A percentile compares a stretch with the other conserved stretches of the same genome.
These are phyloP conservation scores for Elasticomyces elasticus DNA, from an alignment of 495 filamentous ascomycete genomes.

Conservation along the genomic window DNA sequence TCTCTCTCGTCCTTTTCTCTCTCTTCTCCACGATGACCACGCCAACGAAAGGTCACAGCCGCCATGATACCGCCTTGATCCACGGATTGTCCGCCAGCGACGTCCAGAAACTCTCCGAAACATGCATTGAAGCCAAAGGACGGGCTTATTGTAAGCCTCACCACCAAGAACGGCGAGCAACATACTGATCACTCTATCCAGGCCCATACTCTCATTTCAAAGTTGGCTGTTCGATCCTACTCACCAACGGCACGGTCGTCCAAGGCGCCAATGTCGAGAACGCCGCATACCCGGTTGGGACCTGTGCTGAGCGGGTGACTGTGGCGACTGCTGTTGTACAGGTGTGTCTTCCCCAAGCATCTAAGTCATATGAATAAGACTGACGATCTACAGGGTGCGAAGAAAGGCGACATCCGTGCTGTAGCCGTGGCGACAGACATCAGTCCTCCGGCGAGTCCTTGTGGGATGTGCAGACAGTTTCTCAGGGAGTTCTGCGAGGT, in stretches of 20 bases:
- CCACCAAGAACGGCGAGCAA: not conserved
- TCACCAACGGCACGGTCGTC: conserved; percentile 41
- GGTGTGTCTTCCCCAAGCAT: conserved; percentile 31
- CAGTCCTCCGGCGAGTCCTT: conserved; percentile 35
- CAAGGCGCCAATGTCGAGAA: conserved; percentile 89
- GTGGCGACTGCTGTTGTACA: conserved; percentile 66
- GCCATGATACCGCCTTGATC: conserved; percentile 25
- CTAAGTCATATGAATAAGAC: not conserved
- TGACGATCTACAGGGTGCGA: conserved; percentile 14
- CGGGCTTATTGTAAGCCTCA: conserved; percentile 59
- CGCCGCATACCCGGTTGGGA: conserved; percentile 81
- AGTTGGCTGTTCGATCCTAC: conserved; percentile 74
- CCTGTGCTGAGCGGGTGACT: conserved; percentile 86
- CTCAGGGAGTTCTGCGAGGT: conserved; percentile 36
- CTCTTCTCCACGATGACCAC: conserved; percentile 12
- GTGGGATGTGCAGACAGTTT: conserved; percentile 47
- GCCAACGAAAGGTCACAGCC: conserved; percentile 14
- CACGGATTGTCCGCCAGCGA: conserved; percentile 48
- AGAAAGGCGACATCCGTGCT: conserved; percentile 67
- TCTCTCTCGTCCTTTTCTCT: not conserved
- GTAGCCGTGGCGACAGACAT: conserved; percentile 78
- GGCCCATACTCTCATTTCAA: conserved; percentile 89
- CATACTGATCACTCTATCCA: conserved; percentile 21
- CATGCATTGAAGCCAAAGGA: conserved; percentile 55
- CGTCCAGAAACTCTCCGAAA: conserved; percentile 48